Evolutionary conservation across 1,284 basidiomycete genomes (phyloP).

Genomic region (Tremellales sp.): DNA sequence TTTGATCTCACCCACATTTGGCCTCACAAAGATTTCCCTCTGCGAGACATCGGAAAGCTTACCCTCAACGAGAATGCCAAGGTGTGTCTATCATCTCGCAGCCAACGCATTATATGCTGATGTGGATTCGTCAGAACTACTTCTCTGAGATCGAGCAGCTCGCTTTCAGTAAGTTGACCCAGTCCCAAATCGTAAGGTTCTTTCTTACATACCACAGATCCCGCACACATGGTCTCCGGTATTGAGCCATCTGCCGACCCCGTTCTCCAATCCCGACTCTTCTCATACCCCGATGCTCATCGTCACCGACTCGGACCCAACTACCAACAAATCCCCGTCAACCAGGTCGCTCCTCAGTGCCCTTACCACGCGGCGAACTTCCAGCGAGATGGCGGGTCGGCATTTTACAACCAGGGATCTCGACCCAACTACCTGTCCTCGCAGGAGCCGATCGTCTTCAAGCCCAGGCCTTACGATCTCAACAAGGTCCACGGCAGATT

Average conservation of each 20-base stretch:
- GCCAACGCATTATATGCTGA: slow-evolving; percentile 54
- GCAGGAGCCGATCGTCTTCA: slow-evolving; percentile 50
- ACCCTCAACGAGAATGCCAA: slow-evolving; percentile 80
- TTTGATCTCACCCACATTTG: slow-evolving; percentile 90
- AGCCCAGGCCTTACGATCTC: slow-evolving; percentile 29
- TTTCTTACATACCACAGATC: slow-evolving; percentile 36
- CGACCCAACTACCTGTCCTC: slow-evolving; percentile 82
- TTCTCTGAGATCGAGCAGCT: slow-evolving; percentile 74
- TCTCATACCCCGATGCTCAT: slow-evolving; percentile 94
- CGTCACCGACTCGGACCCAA: slow-evolving; percentile 66
- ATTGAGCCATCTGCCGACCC: slow-evolving; percentile 86
- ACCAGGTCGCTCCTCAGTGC: slow-evolving; percentile 62
- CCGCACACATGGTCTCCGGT: slow-evolving; percentile 79
- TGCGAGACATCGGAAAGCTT: slow-evolving; percentile 77
- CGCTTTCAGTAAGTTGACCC: slow-evolving; percentile 29
- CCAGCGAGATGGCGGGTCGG: slow-evolving; percentile 58
- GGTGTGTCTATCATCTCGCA: slow-evolving; percentile 21
- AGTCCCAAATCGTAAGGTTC: not conserved
- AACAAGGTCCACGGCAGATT: slow-evolving; percentile 65
- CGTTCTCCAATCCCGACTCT: slow-evolving; percentile 85
- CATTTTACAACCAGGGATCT: slow-evolving; percentile 70
- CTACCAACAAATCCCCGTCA: slow-evolving; percentile 86
- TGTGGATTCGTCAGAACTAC: slow-evolving; percentile 28
- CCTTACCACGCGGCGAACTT: slow-evolving; percentile 69
- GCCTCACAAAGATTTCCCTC: slow-evolving; percentile 79